Evolutionary conservation across 139 green algal genomes (phyloP), one percentile per base, ranked within the genome.

Genomic region (Chloropicon primus): DNA sequence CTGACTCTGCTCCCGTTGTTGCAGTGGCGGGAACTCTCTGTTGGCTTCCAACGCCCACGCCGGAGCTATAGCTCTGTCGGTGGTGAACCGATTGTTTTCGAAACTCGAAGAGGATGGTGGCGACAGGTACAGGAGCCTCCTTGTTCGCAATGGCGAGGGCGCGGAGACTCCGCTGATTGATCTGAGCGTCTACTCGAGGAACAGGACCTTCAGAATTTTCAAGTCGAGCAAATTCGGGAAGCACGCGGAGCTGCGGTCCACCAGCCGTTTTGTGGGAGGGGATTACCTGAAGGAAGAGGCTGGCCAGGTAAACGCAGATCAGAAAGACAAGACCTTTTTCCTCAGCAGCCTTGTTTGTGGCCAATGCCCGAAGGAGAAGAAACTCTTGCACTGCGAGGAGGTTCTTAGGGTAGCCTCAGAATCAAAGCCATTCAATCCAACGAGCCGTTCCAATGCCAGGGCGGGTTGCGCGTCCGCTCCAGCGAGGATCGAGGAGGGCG

Each of bases 121-220:
- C 22, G 23, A 72, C 3, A 72, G 26, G 23, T 5, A 77, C 1
- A 21, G 72, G 22, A 28, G 74, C 2, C 1, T 24, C 10, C 5
- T 62, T 5, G 41, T 62, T 5, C 10, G 5, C 10, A 17, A 17
- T 62, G 5, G 10, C 10, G 41, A 17, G 17, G 41, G 41, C 41
- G 41, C 17, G 10, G 41, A 24, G 27, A 25, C 28, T 22, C 22
- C 26, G 3, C 22, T 84, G 24, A 54, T 84, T 22, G 80, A 84
- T 62, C 21, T 81, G 21, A 73, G 76, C 26, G 80, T 84, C 26
- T 84, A 84, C 76, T 79, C 80, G n/a, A 72, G 80, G 22, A 84
- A 84, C 71, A 72, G 80, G 22, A 72, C 27, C 41, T 84, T 84
- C 17, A 76, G 80, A 0, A 22, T 81, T 2, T 84, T 73, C 73